phyloP scores from a whole-genome alignment of 176 grass and related monocot species.

The Aegilops umbellulata region DNA sequence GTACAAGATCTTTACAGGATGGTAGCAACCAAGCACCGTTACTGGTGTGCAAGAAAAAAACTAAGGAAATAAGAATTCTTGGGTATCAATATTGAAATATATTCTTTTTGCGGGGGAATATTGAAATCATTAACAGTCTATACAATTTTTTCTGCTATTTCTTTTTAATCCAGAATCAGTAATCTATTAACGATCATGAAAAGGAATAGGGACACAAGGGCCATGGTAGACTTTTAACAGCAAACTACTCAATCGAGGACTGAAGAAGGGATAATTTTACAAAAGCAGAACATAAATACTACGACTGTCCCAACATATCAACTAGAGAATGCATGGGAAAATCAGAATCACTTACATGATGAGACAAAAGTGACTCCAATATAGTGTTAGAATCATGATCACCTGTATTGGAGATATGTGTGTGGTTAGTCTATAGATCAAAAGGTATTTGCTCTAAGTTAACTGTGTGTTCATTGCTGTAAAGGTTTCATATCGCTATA shows the following conservation, averaged over 20 bases:
- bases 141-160: neutral
- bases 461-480: slow-evolving; percentile 11
- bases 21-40: neutral
- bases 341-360: slow-evolving; percentile 71
- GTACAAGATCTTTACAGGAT: neutral
- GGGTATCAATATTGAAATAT: neutral
- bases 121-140: neutral
- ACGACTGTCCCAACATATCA: neutral
- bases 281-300: neutral
- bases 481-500: slow-evolving; percentile 10
- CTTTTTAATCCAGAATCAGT: neutral
- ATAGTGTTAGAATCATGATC: slow-evolving; percentile 63
- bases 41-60: neutral
- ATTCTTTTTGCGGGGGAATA: too few relatives aligned
- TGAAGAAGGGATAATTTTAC: slow-evolving; percentile 9
- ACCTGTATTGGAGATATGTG: slow-evolving; percentile 44
- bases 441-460: slow-evolving; percentile 3
- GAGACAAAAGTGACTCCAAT: slow-evolving; percentile 46
- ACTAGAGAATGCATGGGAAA: slow-evolving; percentile 24
- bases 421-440: slow-evolving; percentile 22
- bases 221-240: neutral
- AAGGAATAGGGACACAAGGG: neutral
- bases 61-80: neutral
- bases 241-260: slow-evolving; percentile 3
- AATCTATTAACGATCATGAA: neutral